Percentiles rank a stretch among this genome's conserved stretches.
phyloP scores from a whole-genome alignment of 805 yeast genomes.

The Cyberlindnera euphorbiae region DNA sequence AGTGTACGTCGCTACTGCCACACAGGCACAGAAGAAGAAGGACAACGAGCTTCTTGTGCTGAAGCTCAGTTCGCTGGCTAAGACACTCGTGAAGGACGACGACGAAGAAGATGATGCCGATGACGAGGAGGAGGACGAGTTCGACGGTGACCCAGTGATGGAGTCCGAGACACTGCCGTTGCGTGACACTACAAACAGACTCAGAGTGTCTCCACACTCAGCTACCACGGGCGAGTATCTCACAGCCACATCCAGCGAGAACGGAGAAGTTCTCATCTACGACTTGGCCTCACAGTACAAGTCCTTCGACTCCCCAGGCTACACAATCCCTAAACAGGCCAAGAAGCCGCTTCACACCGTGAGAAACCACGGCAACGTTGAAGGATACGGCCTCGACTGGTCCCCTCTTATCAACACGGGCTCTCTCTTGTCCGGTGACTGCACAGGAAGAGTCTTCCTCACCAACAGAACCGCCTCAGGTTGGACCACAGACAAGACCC shows the following conservation, averaged over 20 bases:
- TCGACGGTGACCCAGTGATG: constrained; percentile 76
- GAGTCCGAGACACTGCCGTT: constrained; percentile 79
- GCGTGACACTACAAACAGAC: constrained; percentile 81
- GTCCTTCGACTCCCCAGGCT: constrained; percentile 88
- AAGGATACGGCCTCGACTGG: constrained; percentile 98
- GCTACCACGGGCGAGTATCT: constrained; percentile 70
- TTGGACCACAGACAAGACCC: constrained; percentile 84
- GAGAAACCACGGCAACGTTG: constrained; percentile 85
- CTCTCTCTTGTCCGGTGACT: constrained; percentile 81
- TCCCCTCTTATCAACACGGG: constrained; percentile 81
- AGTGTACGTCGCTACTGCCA: constrained; percentile 81
- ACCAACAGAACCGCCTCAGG: constrained; percentile 71
- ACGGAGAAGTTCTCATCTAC: constrained; percentile 82
- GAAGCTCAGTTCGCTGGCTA: constrained; percentile 75
- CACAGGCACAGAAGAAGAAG: constrained; percentile 83
- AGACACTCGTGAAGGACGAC: constrained; percentile 74
- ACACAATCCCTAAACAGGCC: constrained; percentile 65
- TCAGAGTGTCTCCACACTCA: constrained; percentile 79
- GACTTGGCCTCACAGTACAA: constrained; percentile 76
- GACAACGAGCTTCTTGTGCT: constrained; percentile 86
- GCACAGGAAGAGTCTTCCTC: constrained; percentile 74
- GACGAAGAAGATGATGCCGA: not conserved
- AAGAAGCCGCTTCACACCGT: constrained; percentile 82
- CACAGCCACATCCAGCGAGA: constrained; percentile 85
- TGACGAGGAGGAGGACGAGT: constrained; percentile 31